Percentiles rank a stretch among this genome's conserved stretches.
Evolutionary conservation across 2,329 filamentous ascomycete genomes (phyloP).

Genomic region (Thermomyces lanuginosus): DNA sequence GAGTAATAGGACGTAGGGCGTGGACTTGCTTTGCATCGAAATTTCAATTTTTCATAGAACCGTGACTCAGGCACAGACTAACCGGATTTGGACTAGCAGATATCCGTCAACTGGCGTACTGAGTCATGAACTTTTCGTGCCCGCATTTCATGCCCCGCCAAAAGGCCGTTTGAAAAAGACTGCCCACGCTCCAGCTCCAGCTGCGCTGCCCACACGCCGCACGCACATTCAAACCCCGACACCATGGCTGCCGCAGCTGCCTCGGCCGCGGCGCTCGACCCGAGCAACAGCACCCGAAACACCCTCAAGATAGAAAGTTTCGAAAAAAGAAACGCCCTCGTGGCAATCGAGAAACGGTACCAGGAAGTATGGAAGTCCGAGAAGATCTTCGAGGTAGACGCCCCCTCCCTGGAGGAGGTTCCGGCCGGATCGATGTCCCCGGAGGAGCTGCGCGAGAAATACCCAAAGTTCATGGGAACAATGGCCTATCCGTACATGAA

Average conservation of each 20-base stretch:
- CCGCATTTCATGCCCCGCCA: no score
- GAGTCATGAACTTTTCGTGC: no score
- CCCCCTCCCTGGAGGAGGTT: constrained; percentile 62
- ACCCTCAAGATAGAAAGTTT: constrained; percentile 57
- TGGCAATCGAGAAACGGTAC: constrained; percentile 79
- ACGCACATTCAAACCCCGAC: neutral
- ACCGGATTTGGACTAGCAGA: no score
- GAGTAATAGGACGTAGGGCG: no score
- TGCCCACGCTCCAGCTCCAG: no score
- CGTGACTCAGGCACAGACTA: no score
- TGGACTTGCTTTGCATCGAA: no score
- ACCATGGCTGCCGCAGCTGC: constrained; percentile 31
- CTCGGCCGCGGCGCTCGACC: constrained; percentile 39
- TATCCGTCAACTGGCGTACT: no score
- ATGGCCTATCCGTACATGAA: constrained; percentile 75
- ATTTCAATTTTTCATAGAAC: no score
- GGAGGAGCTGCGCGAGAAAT: constrained; percentile 58
- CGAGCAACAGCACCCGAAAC: constrained; percentile 39
- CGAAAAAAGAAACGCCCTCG: constrained; percentile 70
- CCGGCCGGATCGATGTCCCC: constrained; percentile 58
- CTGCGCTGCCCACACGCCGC: neutral
- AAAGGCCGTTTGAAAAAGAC: no score
- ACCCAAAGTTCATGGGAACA: constrained; percentile 81
- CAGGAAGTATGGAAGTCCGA: constrained; percentile 68
- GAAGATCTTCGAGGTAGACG: constrained; percentile 69